Evolutionary conservation across 2,329 filamentous ascomycete species (phyloP), one percentile per base, ranked within the genome.

Genomic region (Stagonosporopsis vannaccii): DNA sequence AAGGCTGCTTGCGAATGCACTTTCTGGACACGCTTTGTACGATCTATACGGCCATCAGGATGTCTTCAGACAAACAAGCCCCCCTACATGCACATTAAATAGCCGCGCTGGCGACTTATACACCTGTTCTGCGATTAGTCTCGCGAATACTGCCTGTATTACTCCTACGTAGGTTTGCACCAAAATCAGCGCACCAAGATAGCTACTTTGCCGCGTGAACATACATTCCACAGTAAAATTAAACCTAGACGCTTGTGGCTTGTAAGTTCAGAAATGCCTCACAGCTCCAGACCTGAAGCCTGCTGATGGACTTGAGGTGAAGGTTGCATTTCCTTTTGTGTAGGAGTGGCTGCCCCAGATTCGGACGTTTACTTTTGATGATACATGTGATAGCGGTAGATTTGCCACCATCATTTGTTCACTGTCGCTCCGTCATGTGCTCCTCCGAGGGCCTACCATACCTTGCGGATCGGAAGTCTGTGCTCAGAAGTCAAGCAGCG

Each of bases 351-450:
- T 43, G 56, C 52, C 37, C 58, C 55, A 51, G 41, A 61, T 45
- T 39, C 35, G 56, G 51, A 53, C 23, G 32, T 25, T 43, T 54
- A 45, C 28, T 51, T 28, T 53, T 54, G 17, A 33, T 17, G 52
- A 62, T 33, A 60, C 67, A 68, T 70, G 66, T 66, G 66, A 69
- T 59, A 46, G 52, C 44, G 35, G 23, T 28, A 28, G 40, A 37
- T 35, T 30, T 32, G 25, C 40, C 33, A 28, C 40, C 26, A 33
- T 41, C 43, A 68, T 63, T 66, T 53, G 64, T 39, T 59, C 44
- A 54, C 40, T 61, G 60, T 60, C 56, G 60, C 46, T 30, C 58
- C 56, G 53, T 44, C 30, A 43, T 49, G 44, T 47, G 39, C 36
- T 48, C 43, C n/a, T 47, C 26, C 13, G 25, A 49, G 6, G 45